Percentiles rank a stretch among this genome's conserved stretches.
Evolutionary conservation across 352 stramenopile species (phyloP).

Genomic region (Globisporangium irregulare): DNA sequence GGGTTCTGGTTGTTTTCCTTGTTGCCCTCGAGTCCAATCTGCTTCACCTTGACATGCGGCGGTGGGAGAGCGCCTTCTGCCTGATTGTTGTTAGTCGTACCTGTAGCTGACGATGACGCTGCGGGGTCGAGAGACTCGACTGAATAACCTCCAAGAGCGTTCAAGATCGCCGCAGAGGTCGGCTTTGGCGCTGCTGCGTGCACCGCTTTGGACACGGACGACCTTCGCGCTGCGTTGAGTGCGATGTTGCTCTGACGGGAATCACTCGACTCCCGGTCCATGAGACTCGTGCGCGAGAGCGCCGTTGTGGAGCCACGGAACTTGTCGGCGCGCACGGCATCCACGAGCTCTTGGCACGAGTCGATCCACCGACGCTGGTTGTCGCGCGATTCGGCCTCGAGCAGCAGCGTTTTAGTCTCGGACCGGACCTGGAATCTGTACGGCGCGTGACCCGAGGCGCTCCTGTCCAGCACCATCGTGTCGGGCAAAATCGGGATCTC

Average conservation of each 20-base stretch:
- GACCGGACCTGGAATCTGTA: conserved; percentile 74
- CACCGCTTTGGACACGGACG: conserved; percentile 26
- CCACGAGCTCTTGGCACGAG: conserved; percentile 60
- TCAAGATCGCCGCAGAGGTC: conserved; percentile 6
- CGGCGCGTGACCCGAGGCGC: conserved; percentile 42
- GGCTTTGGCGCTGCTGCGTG: conserved; percentile 9
- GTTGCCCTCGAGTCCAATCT: conserved; percentile 6
- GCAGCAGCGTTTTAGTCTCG: conserved; percentile 46
- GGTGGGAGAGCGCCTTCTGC: background rate
- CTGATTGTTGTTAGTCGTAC: background rate
- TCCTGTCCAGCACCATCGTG: conserved; percentile 74
- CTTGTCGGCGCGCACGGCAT: conserved; percentile 61
- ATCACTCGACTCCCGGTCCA: conserved; percentile 20
- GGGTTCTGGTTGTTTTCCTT: conserved; percentile 20
- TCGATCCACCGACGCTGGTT: conserved; percentile 72
- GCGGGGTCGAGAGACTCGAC: conserved; percentile 4
- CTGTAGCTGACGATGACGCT: conserved; percentile 15
- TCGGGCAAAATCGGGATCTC: conserved; percentile 66
- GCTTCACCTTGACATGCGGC: background rate
- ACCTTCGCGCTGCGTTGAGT: background rate
- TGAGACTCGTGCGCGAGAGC: conserved; percentile 19
- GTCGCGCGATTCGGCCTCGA: conserved; percentile 65
- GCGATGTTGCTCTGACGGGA: conserved; percentile 6
- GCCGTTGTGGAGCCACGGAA: conserved; percentile 38
- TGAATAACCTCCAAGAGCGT: conserved; percentile 1